These are phyloP conservation scores for Pyrus bretschneideri DNA, from an alignment of 306 rosid species.

Conservation along the genomic window DNA sequence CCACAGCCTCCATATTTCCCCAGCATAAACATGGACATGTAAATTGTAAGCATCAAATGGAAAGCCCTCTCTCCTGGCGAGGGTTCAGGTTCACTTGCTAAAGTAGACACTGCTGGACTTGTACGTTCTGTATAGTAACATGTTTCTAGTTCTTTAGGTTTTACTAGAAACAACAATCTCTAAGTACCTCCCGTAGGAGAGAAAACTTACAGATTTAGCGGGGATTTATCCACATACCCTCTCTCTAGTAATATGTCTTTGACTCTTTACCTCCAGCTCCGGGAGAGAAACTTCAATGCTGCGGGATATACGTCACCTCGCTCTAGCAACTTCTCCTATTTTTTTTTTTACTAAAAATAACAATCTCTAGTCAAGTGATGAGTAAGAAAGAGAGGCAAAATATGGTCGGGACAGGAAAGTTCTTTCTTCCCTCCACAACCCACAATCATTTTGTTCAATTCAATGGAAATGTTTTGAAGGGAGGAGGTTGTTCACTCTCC, in stretches of 20 bases:
- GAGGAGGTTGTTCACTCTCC: not conserved
- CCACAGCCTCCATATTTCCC: conserved; percentile 7
- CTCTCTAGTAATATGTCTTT: not conserved
- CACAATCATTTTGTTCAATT: not conserved
- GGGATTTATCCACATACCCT: not conserved
- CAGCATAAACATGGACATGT: not conserved
- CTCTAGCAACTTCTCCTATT: not conserved
- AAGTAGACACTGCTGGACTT: not conserved
- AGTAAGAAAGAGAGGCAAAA: not conserved
- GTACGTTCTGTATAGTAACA: not conserved
- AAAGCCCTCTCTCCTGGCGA: not conserved
- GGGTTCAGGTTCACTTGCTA: not conserved
- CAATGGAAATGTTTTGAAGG: not conserved
- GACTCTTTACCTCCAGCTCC: not conserved
- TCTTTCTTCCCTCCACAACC: not conserved
- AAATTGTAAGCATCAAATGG: not conserved
- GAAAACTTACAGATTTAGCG: no score
- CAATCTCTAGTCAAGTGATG: not conserved
- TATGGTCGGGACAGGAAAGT: not conserved
- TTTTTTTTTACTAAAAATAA: not conserved
- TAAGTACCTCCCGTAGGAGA: not conserved
- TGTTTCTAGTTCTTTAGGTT: not conserved
- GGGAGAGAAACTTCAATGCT: not conserved
- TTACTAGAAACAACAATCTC: not conserved
- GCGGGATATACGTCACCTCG: not conserved